Evolutionary conservation across 352 stramenopile species (phyloP).

Genomic region (Phytopythium mirpurense): DNA sequence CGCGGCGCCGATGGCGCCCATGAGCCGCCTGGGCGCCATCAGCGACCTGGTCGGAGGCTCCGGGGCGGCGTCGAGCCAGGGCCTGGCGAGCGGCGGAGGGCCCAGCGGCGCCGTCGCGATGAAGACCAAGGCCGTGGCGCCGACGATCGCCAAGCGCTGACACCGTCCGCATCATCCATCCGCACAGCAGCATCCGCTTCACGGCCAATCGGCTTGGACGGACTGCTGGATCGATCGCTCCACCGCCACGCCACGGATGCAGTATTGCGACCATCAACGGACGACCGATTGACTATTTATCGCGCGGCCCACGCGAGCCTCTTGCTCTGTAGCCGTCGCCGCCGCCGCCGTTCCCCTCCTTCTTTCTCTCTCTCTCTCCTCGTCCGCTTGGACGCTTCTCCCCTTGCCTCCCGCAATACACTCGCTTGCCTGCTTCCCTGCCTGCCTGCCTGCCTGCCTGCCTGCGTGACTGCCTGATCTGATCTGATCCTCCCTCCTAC

Average conservation of each 20-base stretch:
- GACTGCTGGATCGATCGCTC: too few species aligned
- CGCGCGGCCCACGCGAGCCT: too few species aligned
- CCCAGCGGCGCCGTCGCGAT: conserved; percentile 8
- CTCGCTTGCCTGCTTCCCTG: too few species aligned
- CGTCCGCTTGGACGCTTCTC: too few species aligned
- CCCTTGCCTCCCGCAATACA: background rate
- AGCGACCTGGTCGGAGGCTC: conserved; percentile 11
- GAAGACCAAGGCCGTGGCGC: conserved; percentile 29
- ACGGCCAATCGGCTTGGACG: too few species aligned
- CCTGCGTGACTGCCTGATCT: too few species aligned
- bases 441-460: too few species aligned
- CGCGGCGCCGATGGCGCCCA: conserved; percentile 9
- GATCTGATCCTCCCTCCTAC: too few species aligned
- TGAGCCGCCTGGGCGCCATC: conserved; percentile 29
- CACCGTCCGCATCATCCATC: background rate
- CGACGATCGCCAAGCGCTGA: conserved; percentile 19
- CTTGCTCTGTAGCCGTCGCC: too few species aligned
- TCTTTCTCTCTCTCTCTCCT: conserved; percentile 1
- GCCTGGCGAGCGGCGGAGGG: conserved; percentile 2
- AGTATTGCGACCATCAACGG: too few species aligned
- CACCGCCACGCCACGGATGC: too few species aligned
- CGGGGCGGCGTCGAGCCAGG: background rate
- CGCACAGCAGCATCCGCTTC: too few species aligned
- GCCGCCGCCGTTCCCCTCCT: background rate
- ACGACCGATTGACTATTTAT: background rate